Percentiles rank a stretch among this genome's conserved stretches.
These are phyloP conservation scores for Cyclotella atomus DNA, from an alignment of 108 stramenopile genomes.

Conservation along the genomic window DNA sequence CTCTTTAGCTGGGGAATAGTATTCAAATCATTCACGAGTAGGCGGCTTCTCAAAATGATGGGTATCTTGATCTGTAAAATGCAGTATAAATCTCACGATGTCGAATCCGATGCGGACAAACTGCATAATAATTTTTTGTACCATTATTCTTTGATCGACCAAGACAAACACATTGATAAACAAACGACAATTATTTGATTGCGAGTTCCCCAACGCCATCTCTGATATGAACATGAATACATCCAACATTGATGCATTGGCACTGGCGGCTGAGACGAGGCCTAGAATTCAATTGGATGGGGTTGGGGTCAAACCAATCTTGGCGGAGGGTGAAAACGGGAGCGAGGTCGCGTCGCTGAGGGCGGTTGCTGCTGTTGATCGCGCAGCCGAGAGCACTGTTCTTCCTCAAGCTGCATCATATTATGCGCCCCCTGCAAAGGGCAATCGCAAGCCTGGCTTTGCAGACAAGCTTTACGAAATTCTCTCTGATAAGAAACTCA, in stretches of 20 bases:
- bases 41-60: too few relatives aligned
- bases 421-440: background rate
- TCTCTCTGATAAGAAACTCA: constrained; percentile 31
- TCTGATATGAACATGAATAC: background rate
- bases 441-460: constrained; percentile 42
- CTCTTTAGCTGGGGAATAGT: too few relatives aligned
- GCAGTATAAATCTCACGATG: too few relatives aligned
- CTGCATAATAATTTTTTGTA: too few relatives aligned
- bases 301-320: background rate
- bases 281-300: background rate
- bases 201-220: too few relatives aligned
- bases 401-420: background rate
- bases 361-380: background rate
- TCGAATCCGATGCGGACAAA: too few relatives aligned
- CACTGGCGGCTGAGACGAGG: background rate
- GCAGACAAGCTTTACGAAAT: constrained; percentile 46
- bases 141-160: too few relatives aligned
- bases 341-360: background rate
- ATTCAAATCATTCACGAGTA: too few relatives aligned
- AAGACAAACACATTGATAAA: too few relatives aligned
- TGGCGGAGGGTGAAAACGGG: too few relatives aligned
- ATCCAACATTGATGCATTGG: background rate
- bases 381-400: background rate
- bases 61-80: too few relatives aligned
- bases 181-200: too few relatives aligned